Percentiles rank a stretch among this genome's conserved stretches.
These are phyloP conservation scores for Ormosia emarginata DNA, from an alignment of 306 rosid species.

Conservation along the genomic window DNA sequence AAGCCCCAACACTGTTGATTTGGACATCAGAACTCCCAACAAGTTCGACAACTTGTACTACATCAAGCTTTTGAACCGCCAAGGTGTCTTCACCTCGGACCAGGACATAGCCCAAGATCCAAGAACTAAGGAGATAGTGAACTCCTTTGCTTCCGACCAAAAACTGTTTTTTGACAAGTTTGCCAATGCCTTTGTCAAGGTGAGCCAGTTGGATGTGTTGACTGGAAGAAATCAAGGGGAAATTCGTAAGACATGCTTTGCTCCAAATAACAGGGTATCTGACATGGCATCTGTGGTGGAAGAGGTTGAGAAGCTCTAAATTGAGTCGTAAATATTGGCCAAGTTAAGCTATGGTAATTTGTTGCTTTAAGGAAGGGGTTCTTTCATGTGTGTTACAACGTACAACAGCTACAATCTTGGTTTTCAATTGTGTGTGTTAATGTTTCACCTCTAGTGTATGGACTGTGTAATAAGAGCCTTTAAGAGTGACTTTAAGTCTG, in stretches of 20 bases:
- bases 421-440: background rate
- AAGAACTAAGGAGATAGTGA: slow-evolving; percentile 41
- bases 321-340: background rate
- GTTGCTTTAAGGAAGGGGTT: background rate
- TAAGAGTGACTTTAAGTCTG: background rate
- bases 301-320: background rate
- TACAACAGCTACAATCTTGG: background rate
- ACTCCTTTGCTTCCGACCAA: slow-evolving; percentile 38
- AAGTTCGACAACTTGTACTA: slow-evolving; percentile 58
- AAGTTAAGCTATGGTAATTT: background rate
- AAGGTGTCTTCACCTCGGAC: slow-evolving; percentile 56
- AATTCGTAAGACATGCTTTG: slow-evolving; percentile 28
- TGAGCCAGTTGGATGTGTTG: slow-evolving; percentile 53
- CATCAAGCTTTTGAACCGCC: slow-evolving; percentile 48
- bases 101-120: slow-evolving; percentile 37
- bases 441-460: background rate
- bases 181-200: slow-evolving; percentile 38
- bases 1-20: slow-evolving; percentile 1
- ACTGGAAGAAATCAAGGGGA: slow-evolving; percentile 45
- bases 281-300: slow-evolving; percentile 21
- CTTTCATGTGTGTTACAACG: background rate
- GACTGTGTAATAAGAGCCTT: background rate
- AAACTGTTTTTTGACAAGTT: slow-evolving; percentile 44
- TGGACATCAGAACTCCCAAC: slow-evolving; percentile 41
- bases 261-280: background rate